Conservation (phyloP, 768 basidiomycete genomes). For the Agaricus bisporus region DNA sequence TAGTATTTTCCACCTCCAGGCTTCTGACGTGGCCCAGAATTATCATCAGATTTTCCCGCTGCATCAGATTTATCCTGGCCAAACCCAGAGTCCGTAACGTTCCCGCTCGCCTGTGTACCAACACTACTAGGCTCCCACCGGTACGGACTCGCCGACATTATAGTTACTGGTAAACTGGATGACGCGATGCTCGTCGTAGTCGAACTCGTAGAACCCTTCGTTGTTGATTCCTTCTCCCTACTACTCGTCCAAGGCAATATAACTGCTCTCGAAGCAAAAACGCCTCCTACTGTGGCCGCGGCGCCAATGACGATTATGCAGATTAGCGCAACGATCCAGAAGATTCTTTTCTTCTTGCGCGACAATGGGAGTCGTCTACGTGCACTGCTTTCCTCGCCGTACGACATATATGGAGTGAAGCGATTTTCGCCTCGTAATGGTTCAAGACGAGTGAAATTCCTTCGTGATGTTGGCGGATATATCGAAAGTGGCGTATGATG, state of each 20-base stretch:
- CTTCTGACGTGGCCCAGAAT: too few relatives aligned
- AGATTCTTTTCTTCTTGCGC: slow-evolving; percentile 4
- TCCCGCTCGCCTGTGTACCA: slow-evolving; percentile 23
- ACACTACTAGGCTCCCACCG: background rate
- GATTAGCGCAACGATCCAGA: background rate
- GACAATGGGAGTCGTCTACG: background rate
- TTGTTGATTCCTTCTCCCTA: background rate
- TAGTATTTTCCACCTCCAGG: background rate
- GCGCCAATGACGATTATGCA: slow-evolving; percentile 3
- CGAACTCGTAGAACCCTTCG: background rate
- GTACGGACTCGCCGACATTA: background rate
- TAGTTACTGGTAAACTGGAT: too few relatives aligned
- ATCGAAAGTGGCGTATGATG: too few relatives aligned
- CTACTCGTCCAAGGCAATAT: background rate
- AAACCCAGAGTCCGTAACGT: too few relatives aligned
- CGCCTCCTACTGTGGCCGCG: slow-evolving; percentile 7
- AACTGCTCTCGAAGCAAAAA: slow-evolving; percentile 3
- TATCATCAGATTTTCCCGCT: too few relatives aligned
- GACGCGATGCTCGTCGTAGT: background rate
- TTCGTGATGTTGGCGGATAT: too few relatives aligned
- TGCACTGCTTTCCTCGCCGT: background rate
- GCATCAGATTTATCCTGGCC: too few relatives aligned
- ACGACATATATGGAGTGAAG: background rate
- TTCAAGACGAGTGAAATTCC: too few relatives aligned
- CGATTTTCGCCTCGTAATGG: background rate